Evolutionary conservation across 2,329 filamentous ascomycete species (phyloP).

Genomic region (Elsinoe ampelina): DNA sequence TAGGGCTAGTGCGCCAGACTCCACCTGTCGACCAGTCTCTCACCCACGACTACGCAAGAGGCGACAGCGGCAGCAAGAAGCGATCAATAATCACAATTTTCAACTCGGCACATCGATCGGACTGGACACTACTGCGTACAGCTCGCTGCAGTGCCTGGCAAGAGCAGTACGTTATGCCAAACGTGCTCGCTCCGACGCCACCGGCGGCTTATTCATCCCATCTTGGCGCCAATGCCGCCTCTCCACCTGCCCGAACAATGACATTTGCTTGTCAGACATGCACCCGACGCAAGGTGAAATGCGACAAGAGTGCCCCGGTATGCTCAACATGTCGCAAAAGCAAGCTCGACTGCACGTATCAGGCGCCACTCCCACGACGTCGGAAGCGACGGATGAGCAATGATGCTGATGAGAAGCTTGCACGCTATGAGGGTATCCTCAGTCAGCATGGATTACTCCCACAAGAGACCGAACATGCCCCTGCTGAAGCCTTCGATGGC

Average conservation of each 20-base stretch:
- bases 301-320: slow-evolving; percentile 26
- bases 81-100: background rate
- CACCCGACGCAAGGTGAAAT: slow-evolving; percentile 33
- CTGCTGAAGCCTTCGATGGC: background rate
- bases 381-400: slow-evolving; percentile 31
- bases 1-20: background rate
- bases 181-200: background rate
- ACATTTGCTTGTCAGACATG: slow-evolving; percentile 25
- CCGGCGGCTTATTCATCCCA: background rate
- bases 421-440: slow-evolving; percentile 34
- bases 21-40: background rate
- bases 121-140: too few relatives aligned
- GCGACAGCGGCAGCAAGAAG: background rate
- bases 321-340: slow-evolving; percentile 29
- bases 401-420: slow-evolving; percentile 29
- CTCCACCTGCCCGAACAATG: background rate
- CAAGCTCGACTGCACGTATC: slow-evolving; percentile 33
- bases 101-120: background rate
- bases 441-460: slow-evolving; percentile 28
- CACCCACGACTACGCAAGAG: background rate
- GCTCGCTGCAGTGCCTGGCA: too few relatives aligned
- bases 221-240: slow-evolving; percentile 1
- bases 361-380: slow-evolving; percentile 31
- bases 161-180: background rate
- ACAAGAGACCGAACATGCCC: slow-evolving; percentile 2